Evolutionary conservation across 73 alveolate genomes (phyloP).

Genomic region (Effrenium voratum): DNA sequence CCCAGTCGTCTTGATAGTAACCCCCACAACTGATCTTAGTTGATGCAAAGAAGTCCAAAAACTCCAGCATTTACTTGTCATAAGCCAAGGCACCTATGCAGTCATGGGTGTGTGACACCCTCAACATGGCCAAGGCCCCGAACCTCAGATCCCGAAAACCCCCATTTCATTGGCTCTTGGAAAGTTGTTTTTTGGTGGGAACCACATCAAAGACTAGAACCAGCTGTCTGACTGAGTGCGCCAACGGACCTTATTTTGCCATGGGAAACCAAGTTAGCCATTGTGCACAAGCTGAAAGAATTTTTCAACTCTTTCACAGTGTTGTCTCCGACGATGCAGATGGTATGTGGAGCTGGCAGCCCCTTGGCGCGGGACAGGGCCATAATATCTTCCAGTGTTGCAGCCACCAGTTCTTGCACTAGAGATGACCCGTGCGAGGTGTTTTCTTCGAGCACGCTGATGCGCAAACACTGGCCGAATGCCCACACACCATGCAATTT

Average conservation of each 20-base stretch:
- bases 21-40: conserved; percentile 17
- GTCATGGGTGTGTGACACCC: conserved; percentile 9
- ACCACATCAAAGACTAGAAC: too few species aligned
- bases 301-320: neutral
- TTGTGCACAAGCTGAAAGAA: neutral
- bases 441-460: neutral
- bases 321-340: neutral
- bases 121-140: neutral
- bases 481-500: neutral
- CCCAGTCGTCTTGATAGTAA: neutral
- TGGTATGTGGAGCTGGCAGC: neutral
- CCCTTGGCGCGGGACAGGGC: neutral
- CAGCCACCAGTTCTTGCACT: neutral
- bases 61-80: too few species aligned
- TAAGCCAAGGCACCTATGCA: neutral
- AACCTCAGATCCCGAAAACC: neutral
- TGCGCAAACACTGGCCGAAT: neutral
- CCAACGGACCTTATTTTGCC: too few species aligned
- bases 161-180: too few species aligned
- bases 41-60: neutral
- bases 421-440: neutral
- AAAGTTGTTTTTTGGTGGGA: too few species aligned
- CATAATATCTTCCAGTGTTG: neutral
- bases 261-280: too few species aligned
- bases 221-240: too few species aligned